Evolutionary conservation across 352 stramenopile species (phyloP).

Genomic region (Pythium brassicae): DNA sequence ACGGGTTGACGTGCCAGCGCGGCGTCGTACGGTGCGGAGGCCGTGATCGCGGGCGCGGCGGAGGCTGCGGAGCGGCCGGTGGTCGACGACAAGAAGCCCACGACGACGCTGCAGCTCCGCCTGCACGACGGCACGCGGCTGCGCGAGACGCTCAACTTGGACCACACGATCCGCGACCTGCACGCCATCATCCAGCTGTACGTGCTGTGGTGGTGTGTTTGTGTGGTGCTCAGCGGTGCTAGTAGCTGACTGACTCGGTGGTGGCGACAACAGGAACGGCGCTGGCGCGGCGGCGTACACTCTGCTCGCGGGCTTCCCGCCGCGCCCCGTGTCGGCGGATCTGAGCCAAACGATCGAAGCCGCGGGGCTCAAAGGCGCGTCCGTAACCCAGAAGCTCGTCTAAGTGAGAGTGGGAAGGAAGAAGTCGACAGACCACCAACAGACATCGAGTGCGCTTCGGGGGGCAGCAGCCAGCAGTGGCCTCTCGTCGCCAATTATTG

Average conservation of each 20-base stretch:
- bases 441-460: background rate
- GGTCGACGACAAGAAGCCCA: slow-evolving; percentile 83
- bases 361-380: slow-evolving; percentile 88
- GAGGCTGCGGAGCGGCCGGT: slow-evolving; percentile 44
- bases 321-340: slow-evolving; percentile 80
- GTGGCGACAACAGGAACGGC: slow-evolving; percentile 42
- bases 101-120: slow-evolving; percentile 86
- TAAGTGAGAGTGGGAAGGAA: slow-evolving; percentile 18
- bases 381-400: slow-evolving; percentile 91
- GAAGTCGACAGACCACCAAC: background rate
- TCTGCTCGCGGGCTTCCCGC: slow-evolving; percentile 90
- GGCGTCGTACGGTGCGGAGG: slow-evolving; percentile 35
- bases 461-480: no score
- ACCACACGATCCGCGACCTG: slow-evolving; percentile 85
- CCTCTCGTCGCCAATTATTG: no score
- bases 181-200: slow-evolving; percentile 85
- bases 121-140: slow-evolving; percentile 80
- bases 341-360: slow-evolving; percentile 85
- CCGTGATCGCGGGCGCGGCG: slow-evolving; percentile 35
- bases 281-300: slow-evolving; percentile 79
- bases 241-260: background rate
- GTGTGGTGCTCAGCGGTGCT: background rate
- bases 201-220: slow-evolving; percentile 11
- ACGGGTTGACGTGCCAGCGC: slow-evolving; percentile 20
- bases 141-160: slow-evolving; percentile 82